A percentile compares a stretch with the other conserved stretches of the same genome.
phyloP scores from a whole-genome alignment of 352 stramenopile genomes.

The Salisapilia sapeloensis region DNA sequence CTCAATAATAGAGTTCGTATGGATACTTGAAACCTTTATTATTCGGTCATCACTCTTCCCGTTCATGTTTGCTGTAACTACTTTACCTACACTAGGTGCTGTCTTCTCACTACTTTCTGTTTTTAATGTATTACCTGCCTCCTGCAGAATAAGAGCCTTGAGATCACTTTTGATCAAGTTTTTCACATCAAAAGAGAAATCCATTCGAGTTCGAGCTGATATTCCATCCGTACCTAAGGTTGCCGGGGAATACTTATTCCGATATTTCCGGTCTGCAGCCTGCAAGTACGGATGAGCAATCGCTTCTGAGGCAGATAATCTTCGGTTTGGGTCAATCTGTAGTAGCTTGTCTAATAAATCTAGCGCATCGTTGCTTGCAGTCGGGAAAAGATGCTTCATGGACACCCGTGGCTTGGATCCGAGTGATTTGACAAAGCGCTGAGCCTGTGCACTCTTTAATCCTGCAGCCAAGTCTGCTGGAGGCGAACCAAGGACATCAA shows the following conservation, averaged over 20 bases:
- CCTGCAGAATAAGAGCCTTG: constrained; percentile 42
- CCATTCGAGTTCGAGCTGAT: too few relatives aligned
- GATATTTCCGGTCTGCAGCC: constrained; percentile 42
- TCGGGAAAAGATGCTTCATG: constrained; percentile 30
- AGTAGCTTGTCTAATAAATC: constrained; percentile 48
- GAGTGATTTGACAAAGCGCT: constrained; percentile 48
- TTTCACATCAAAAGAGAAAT: constrained; percentile 62
- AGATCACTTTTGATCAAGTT: constrained; percentile 57
- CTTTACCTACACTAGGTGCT: constrained; percentile 3
- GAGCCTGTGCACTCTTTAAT: constrained; percentile 59
- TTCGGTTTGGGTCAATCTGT: constrained; percentile 38
- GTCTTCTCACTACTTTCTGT: constrained; percentile 9
- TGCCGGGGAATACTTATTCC: constrained; percentile 12
- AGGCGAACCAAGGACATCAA: constrained; percentile 53
- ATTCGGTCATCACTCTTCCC: constrained; percentile 1
- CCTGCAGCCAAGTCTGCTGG: constrained; percentile 14
- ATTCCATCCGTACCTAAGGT: constrained; percentile 9
- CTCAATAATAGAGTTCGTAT: constrained; percentile 2
- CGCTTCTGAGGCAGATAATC: constrained; percentile 38
- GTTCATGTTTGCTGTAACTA: constrained; percentile 2
- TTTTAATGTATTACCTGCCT: constrained; percentile 39
- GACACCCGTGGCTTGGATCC: constrained; percentile 35
- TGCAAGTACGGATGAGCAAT: constrained; percentile 55
- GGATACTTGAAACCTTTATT: background rate
- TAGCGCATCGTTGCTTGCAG: constrained; percentile 24